These are phyloP conservation scores for Gynochthodes officinalis DNA, from an alignment of 257 asterid genomes.

Conservation along the genomic window DNA sequence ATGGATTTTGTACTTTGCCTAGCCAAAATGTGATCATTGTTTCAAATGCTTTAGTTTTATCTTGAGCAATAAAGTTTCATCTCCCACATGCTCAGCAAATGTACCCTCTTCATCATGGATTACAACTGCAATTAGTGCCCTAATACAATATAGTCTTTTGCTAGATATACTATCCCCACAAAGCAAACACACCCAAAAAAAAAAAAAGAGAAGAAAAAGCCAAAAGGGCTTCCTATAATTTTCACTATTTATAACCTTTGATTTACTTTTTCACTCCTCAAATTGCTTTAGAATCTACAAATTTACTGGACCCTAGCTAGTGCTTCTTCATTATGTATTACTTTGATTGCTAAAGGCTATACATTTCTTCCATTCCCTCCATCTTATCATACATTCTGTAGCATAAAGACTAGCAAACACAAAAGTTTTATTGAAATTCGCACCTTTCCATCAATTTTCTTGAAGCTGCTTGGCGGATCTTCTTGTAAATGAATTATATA, in stretches of 20 bases:
- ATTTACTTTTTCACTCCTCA: not conserved
- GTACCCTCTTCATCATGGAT: not conserved
- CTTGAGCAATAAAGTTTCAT: constrained; percentile 3
- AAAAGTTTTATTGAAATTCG: not conserved
- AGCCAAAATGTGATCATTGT: constrained; percentile 15
- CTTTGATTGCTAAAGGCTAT: constrained; percentile 13
- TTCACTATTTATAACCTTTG: constrained; percentile 1
- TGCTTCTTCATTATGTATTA: not conserved
- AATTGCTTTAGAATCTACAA: not conserved
- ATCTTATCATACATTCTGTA: not conserved
- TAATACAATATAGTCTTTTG: not conserved
- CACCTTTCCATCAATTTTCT: not conserved
- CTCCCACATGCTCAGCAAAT: constrained; percentile 20
- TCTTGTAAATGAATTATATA: not conserved
- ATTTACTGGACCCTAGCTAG: not conserved
- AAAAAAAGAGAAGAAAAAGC: not conserved
- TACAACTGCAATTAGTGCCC: not conserved
- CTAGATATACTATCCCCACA: constrained; percentile 5
- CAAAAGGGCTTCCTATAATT: not conserved
- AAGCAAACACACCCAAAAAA: not conserved
- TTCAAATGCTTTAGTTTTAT: constrained; percentile 4
- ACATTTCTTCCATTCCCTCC: constrained; percentile 1
- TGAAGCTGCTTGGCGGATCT: not conserved
- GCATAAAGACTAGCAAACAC: constrained; percentile 1
- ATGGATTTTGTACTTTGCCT: constrained; percentile 6